Evolutionary conservation across 129 eudicot genomes (phyloP), one percentile per base, ranked within the genome.

Genomic region (Silybum marianum): DNA sequence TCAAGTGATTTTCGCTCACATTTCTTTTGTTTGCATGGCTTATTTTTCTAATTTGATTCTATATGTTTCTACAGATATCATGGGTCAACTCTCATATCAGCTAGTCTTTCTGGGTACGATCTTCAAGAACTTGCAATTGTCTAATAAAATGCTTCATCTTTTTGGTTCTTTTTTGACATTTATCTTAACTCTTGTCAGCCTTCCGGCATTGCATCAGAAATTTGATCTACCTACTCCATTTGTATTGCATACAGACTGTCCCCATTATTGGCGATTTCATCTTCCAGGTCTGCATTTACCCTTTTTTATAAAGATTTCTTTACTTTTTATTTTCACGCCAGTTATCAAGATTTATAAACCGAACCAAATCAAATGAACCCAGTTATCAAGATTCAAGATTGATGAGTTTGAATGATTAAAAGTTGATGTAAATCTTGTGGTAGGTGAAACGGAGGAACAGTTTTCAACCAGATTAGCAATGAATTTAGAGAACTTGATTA

Each of bases 231-330:
- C 98, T 3, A 91, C 93, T 78, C 98, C 97, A 24, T 94, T 94
- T 78, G 91, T 94, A 9, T 67, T 92, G 80, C 96, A 94, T 83
- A 90, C 98, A 0, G 98, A 94, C 51, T 94, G 98, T 81, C 98
- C 98, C 46, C 98, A 95, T 87, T 95, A 90, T 82, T 95, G 98
- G 98, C 91, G 98, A 7, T 88, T 69, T 81, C 98, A 90, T 87
- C 91, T 89, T 76, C 93, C 94, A 89, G 98, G 98, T 95, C 73
- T 71, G 79, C 12, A 40, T 77, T 28, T 68, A 7, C 48, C 23
- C 25, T 26, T 16, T 40, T 11, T 40, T 18, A 77, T 54, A 63
- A 34, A 32, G 12, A 69, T 9, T 73, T 26, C 24, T 36, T 32
- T 24, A 75, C 46, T 54, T 32, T 66, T 67, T 23, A 66, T 44